Evolutionary conservation across 129 eudicot genomes (phyloP).

Genomic region (Dittrichia graveolens): DNA sequence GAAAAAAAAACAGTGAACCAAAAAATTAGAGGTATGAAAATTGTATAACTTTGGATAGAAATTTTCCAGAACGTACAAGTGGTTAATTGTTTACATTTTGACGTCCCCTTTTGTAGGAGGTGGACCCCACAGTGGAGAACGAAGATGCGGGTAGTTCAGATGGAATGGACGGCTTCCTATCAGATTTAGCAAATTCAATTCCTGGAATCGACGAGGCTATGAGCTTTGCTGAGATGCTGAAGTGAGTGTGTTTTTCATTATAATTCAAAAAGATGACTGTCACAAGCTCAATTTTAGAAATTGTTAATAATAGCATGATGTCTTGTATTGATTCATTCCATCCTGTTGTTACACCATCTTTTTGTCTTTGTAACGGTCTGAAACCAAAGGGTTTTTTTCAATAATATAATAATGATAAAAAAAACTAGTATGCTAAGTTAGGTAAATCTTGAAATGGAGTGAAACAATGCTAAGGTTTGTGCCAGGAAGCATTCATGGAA

Average conservation of each 20-base stretch:
- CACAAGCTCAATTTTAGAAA: not conserved
- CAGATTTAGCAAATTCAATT: constrained; percentile 90
- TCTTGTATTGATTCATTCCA: not conserved
- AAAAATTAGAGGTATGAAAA: not conserved
- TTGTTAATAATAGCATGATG: not conserved
- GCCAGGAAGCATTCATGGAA: not conserved
- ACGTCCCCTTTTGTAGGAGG: constrained; percentile 56
- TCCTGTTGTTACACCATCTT: not conserved
- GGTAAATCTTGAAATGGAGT: no score
- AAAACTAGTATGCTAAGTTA: not conserved
- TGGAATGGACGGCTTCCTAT: constrained; percentile 74
- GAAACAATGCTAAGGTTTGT: not conserved
- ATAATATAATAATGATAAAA: not conserved
- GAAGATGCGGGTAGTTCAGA: constrained; percentile 61
- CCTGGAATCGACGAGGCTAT: constrained; percentile 99
- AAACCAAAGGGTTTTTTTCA: not conserved
- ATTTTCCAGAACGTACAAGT: no score
- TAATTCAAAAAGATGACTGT: not conserved
- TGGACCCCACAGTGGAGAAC: constrained; percentile 92
- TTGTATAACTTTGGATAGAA: no score
- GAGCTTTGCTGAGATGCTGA: constrained; percentile 99
- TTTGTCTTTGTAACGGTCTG: not conserved
- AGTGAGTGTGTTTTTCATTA: constrained; percentile 48
- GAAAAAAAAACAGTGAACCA: not conserved
- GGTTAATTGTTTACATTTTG: no score